These are phyloP conservation scores for Suillus bovinus DNA, from an alignment of 768 basidiomycete species.

Conservation along the genomic window DNA sequence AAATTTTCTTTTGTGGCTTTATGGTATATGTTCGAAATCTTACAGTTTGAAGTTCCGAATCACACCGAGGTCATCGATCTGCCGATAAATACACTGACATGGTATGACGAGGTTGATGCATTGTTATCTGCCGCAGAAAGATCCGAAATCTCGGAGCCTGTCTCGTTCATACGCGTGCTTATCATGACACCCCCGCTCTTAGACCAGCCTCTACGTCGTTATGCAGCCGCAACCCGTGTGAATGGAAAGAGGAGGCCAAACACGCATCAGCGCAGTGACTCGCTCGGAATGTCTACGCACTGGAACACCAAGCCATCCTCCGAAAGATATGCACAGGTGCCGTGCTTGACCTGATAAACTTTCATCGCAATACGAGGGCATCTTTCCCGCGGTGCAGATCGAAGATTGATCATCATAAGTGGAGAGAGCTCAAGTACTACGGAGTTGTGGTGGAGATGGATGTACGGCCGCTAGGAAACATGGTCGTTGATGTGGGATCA, in stretches of 20 bases:
- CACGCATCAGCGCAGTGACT: slow-evolving; percentile 57
- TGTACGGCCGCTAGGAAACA: slow-evolving; percentile 57
- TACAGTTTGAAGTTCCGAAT: slow-evolving; percentile 2
- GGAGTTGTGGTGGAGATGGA: slow-evolving; percentile 61
- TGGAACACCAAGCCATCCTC: slow-evolving; percentile 45
- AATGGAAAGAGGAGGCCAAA: slow-evolving; percentile 58
- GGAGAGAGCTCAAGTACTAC: slow-evolving; percentile 65
- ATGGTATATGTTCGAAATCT: not conserved
- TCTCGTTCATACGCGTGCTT: slow-evolving; percentile 59
- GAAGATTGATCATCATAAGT: slow-evolving; percentile 55
- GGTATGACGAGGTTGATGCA: slow-evolving; percentile 55
- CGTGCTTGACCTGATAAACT: slow-evolving; percentile 52
- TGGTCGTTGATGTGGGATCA: slow-evolving; percentile 49
- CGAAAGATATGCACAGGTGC: slow-evolving; percentile 49
- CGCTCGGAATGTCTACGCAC: slow-evolving; percentile 48
- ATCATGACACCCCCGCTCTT: slow-evolving; percentile 52
- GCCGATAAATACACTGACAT: slow-evolving; percentile 46
- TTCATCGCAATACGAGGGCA: slow-evolving; percentile 47
- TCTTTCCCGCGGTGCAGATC: slow-evolving; percentile 51
- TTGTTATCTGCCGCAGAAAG: slow-evolving; percentile 65
- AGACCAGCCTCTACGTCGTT: slow-evolving; percentile 52
- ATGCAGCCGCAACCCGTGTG: slow-evolving; percentile 57
- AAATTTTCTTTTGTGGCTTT: not conserved
- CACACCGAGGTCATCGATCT: slow-evolving; percentile 46
- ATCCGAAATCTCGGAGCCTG: slow-evolving; percentile 69